These are phyloP conservation scores for Trichoderma brevicompactum DNA, from an alignment of 2,329 filamentous ascomycete genomes.

Conservation along the genomic window DNA sequence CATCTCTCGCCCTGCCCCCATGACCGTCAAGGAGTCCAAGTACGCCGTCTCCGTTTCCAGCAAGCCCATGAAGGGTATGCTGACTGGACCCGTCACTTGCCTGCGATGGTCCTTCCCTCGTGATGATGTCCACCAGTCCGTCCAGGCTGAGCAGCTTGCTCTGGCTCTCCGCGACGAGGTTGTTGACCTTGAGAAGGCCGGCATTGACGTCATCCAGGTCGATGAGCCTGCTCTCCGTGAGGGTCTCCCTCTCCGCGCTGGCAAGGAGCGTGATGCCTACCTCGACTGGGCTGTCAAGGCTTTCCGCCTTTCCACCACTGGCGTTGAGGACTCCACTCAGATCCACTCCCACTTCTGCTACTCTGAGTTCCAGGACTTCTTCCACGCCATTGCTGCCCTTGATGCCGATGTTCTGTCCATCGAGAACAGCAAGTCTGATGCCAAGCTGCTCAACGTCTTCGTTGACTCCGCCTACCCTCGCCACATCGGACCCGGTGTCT, in stretches of 20 bases:
- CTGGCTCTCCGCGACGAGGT: conserved; percentile 98
- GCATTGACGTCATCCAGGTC: conserved; percentile 97
- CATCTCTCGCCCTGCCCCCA: conserved; percentile 92
- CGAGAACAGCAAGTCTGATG: conserved; percentile 99
- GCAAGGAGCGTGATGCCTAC: conserved; percentile 95
- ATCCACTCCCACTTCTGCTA: conserved; percentile 99
- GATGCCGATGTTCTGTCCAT: conserved; percentile 98
- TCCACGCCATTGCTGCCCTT: conserved; percentile 98
- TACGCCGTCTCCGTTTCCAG: conserved; percentile 94
- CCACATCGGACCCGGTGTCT: conserved; percentile 98
- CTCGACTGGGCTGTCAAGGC: conserved; percentile 96
- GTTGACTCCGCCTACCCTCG: conserved; percentile 96
- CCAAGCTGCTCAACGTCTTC: conserved; percentile 98
- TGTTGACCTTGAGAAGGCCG: conserved; percentile 94
- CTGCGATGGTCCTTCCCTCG: conserved; percentile 99
- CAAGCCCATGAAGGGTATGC: conserved; percentile 99
- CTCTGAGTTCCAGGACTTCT: conserved; percentile 99
- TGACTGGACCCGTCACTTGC: conserved; percentile 98
- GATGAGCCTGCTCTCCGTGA: conserved; percentile 99
- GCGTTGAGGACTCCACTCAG: conserved; percentile 94
- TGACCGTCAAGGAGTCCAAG: conserved; percentile 99
- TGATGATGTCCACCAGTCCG: conserved; percentile 98
- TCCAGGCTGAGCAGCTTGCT: conserved; percentile 98
- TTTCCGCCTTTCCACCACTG: conserved; percentile 93
- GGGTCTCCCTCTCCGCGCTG: conserved; percentile 93